Percentiles rank a stretch among this genome's conserved stretches.
phyloP scores from a whole-genome alignment of 805 yeast species.

The Wickerhamomyces mucosus region DNA sequence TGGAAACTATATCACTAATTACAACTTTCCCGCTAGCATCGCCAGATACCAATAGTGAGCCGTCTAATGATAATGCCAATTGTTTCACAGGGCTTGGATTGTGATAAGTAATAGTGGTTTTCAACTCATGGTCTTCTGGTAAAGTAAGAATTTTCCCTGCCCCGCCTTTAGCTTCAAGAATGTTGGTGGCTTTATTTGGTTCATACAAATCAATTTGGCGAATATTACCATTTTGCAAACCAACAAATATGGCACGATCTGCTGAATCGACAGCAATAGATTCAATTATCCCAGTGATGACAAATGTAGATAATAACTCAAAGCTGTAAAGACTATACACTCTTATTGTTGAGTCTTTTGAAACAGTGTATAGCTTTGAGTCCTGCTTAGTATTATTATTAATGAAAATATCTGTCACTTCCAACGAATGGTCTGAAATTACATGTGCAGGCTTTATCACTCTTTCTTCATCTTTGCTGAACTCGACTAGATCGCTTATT shows the following conservation, averaged over 20 bases:
- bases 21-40: slow-evolving; percentile 60
- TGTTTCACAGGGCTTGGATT: slow-evolving; percentile 35
- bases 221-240: slow-evolving; percentile 54
- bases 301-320: slow-evolving; percentile 57
- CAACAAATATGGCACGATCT: slow-evolving; percentile 64
- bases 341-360: slow-evolving; percentile 68
- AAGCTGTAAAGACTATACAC: slow-evolving; percentile 43
- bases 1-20: slow-evolving; percentile 59
- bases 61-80: slow-evolving; percentile 61
- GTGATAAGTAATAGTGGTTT: slow-evolving; percentile 45
- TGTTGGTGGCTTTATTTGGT: slow-evolving; percentile 18
- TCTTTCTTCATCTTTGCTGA: slow-evolving; percentile 23
- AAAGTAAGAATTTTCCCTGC: slow-evolving; percentile 21
- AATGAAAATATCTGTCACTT: slow-evolving; percentile 39
- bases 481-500: slow-evolving; percentile 44
- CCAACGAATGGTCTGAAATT: slow-evolving; percentile 46
- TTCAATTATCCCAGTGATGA: slow-evolving; percentile 49
- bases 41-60: slow-evolving; percentile 63
- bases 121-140: slow-evolving; percentile 39
- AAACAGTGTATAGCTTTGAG: slow-evolving; percentile 53
- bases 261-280: slow-evolving; percentile 68
- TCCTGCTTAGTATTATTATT: slow-evolving; percentile 48
- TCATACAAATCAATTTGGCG: slow-evolving; percentile 44
- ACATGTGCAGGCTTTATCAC: slow-evolving; percentile 46
- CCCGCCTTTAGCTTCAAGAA: slow-evolving; percentile 20